Conservation (phyloP, 108 stramenopile genomes). For the Discostella stelligeroides region DNA sequence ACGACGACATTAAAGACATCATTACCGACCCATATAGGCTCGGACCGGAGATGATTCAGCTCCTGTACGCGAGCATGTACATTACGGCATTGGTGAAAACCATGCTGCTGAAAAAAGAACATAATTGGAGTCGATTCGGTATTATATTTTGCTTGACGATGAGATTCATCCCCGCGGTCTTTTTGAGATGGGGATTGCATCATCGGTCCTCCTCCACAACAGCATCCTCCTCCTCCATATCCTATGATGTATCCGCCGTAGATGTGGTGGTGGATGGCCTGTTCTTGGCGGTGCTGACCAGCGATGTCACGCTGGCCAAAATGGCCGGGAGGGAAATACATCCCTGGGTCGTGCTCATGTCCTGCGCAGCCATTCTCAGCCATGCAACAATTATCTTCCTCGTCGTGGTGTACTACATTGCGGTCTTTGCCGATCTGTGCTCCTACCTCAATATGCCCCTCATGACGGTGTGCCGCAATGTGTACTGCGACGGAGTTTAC, state of each 20-base stretch:
- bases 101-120: conserved; percentile 56
- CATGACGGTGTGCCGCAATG: conserved; percentile 86
- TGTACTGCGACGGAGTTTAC: conserved; percentile 86
- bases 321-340: conserved; percentile 91
- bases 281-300: conserved; percentile 85
- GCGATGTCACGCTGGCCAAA: conserved; percentile 85
- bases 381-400: conserved; percentile 80
- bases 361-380: conserved; percentile 70
- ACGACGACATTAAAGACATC: conserved; percentile 50
- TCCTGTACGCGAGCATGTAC: conserved; percentile 72
- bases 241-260: conserved; percentile 36
- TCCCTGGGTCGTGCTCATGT: conserved; percentile 87
- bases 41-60: conserved; percentile 61
- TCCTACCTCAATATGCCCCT: conserved; percentile 88
- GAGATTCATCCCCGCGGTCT: conserved; percentile 76
- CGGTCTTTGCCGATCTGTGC: conserved; percentile 90
- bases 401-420: conserved; percentile 84
- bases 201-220: too few species aligned
- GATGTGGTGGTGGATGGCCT: conserved; percentile 87
- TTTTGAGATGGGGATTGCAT: conserved; percentile 59
- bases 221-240: too few species aligned
- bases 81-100: conserved; percentile 66
- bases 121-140: conserved; percentile 87
- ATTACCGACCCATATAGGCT: conserved; percentile 54
- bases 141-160: conserved; percentile 72